phyloP scores from a whole-genome alignment of 2,329 filamentous ascomycete genomes.

The Neonectria ditissima region DNA sequence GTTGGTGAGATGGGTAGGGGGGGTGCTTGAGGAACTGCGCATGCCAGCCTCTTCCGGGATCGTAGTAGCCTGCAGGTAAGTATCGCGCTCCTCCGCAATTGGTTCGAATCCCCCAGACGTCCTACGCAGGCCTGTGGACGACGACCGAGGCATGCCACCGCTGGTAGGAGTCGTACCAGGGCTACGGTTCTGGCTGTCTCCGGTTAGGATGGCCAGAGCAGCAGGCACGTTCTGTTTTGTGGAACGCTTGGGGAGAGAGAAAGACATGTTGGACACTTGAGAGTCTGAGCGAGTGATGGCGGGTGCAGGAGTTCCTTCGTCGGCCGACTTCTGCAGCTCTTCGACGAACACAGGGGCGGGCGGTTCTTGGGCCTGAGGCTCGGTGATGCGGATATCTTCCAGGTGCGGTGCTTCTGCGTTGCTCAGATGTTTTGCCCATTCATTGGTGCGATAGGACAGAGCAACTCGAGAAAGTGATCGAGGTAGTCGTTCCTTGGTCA shows the following conservation, averaged over 20 bases:
- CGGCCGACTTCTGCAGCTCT: constrained; percentile 73
- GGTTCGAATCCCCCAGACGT: constrained; percentile 51
- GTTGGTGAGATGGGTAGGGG: constrained; percentile 38
- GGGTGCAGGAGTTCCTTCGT: constrained; percentile 57
- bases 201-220: constrained; percentile 42
- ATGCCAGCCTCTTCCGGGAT: constrained; percentile 39
- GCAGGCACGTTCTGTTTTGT: constrained; percentile 41
- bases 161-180: constrained; percentile 37
- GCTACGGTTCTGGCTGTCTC: constrained; percentile 39
- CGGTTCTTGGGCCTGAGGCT: constrained; percentile 56
- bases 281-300: constrained; percentile 47
- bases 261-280: constrained; percentile 40
- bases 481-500: constrained; percentile 74
- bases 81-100: constrained; percentile 58
- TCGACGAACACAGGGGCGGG: constrained; percentile 72
- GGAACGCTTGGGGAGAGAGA: constrained; percentile 28
- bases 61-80: constrained; percentile 25
- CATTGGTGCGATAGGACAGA: constrained; percentile 88
- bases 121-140: constrained; percentile 42
- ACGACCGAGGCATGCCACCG: constrained; percentile 35
- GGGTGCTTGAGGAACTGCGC: constrained; percentile 31
- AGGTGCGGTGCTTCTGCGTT: constrained; percentile 78
- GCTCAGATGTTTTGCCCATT: constrained; percentile 93
- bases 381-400: constrained; percentile 68
- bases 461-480: constrained; percentile 80